These are phyloP conservation scores for Albatrellus sp. DNA, from an alignment of 1,284 basidiomycete genomes.

Conservation along the genomic window DNA sequence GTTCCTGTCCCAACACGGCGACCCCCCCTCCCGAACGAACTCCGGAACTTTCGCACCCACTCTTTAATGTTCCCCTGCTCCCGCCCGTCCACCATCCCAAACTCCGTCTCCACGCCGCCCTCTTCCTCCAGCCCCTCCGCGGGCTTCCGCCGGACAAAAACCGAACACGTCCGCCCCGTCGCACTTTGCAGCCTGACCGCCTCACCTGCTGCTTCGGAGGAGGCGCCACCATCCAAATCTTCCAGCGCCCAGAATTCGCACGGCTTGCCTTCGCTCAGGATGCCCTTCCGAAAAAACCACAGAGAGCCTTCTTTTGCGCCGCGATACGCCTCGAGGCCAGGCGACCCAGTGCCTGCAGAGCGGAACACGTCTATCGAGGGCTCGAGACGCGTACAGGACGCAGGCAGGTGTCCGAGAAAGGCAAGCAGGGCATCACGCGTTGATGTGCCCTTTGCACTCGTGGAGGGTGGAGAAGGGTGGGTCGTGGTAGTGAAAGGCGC, in stretches of 20 bases:
- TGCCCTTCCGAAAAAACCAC: constrained; percentile 56
- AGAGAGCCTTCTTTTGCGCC: constrained; percentile 57
- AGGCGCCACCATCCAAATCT: constrained; percentile 28
- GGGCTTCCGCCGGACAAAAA: constrained; percentile 18
- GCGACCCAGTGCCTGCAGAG: constrained; percentile 16
- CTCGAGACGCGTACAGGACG: constrained; percentile 27
- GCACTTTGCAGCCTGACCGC: constrained; percentile 53
- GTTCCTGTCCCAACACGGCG: constrained; percentile 3
- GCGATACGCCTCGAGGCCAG: constrained; percentile 56
- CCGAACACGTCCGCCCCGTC: constrained; percentile 53
- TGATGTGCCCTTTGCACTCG: constrained; percentile 33
- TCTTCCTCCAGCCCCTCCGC: constrained; percentile 16
- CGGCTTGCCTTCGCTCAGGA: constrained; percentile 63
- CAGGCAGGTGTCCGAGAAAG: constrained; percentile 38
- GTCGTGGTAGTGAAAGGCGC: constrained; percentile 27
- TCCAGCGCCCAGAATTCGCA: constrained; percentile 64
- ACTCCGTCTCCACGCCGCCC: constrained; percentile 40
- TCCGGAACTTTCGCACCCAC: constrained; percentile 47
- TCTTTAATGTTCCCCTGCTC: constrained; percentile 52
- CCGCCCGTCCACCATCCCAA: constrained; percentile 56
- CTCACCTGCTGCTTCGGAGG: constrained; percentile 17
- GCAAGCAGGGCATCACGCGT: constrained; percentile 34
- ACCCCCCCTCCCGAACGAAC: constrained; percentile 39
- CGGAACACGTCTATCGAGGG: constrained; percentile 41
- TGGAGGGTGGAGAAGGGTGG: constrained; percentile 15